phyloP scores from a whole-genome alignment of 441 rosid species.

The Hura crepitans region DNA sequence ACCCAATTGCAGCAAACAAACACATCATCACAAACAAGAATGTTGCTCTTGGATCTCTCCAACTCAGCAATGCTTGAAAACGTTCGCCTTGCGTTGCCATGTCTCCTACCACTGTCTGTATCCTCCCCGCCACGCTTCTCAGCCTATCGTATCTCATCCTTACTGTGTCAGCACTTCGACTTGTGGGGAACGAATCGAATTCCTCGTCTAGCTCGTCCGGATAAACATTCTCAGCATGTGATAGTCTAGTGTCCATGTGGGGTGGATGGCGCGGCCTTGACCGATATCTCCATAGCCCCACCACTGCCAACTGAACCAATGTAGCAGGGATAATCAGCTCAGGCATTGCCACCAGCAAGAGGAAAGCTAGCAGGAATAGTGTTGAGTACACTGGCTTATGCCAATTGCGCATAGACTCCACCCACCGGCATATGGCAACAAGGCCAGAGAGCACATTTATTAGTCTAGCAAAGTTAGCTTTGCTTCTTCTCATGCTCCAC shows the following conservation, averaged over 20 bases:
- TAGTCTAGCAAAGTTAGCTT: constrained; percentile 47
- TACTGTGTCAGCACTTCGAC: constrained; percentile 30
- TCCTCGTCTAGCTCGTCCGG: constrained; percentile 44
- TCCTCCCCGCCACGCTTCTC: constrained; percentile 48
- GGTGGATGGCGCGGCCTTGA: constrained; percentile 48
- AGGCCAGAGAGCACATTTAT: constrained; percentile 31
- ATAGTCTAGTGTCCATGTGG: constrained; percentile 41
- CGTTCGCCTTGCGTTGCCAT: constrained; percentile 44
- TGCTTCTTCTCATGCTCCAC: constrained; percentile 61
- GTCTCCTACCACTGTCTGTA: constrained; percentile 37
- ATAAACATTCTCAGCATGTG: constrained; percentile 28
- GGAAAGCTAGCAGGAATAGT: constrained; percentile 24
- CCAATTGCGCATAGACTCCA: constrained; percentile 49
- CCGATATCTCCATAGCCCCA: constrained; percentile 34
- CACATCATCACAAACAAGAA: constrained; percentile 32
- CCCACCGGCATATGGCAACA: constrained; percentile 28
- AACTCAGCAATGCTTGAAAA: constrained; percentile 34
- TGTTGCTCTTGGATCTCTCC: constrained; percentile 50
- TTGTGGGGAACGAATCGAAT: constrained; percentile 39
- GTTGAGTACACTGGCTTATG: constrained; percentile 36
- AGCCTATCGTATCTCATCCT: constrained; percentile 46
- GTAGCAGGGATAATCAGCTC: constrained; percentile 26
- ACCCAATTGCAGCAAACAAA: constrained; percentile 33
- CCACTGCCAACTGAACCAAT: constrained; percentile 27
- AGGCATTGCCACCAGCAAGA: constrained; percentile 32